phyloP scores from a whole-genome alignment of 371 early-diverging fungal genomes.

The Actinomortierella ambigua region DNA sequence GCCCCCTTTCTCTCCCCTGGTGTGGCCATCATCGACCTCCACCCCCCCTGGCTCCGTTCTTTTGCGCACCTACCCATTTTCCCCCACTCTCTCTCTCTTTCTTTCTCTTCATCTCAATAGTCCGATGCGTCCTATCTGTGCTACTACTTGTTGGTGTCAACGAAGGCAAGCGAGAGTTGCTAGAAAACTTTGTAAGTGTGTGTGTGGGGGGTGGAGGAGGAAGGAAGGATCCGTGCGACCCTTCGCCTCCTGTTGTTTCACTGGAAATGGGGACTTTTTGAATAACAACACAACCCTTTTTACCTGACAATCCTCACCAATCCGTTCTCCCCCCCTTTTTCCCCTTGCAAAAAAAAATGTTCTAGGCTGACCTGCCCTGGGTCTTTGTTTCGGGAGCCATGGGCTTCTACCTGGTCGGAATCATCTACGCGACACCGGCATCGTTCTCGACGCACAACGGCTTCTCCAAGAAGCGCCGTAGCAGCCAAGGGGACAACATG shows the following conservation, averaged over 20 bases:
- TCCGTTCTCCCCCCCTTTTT: neutral
- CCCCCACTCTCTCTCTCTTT: no score
- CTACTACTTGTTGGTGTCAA: conserved; percentile 38
- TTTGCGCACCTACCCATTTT: no score
- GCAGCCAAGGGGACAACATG: conserved; percentile 18
- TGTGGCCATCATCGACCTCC: no score
- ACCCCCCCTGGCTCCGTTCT: no score
- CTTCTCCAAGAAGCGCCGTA: conserved; percentile 33
- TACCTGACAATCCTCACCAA: no score
- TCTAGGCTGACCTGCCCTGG: conserved; percentile 42
- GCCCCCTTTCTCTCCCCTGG: no score
- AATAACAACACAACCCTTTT: no score
- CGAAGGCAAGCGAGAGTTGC: conserved; percentile 30
- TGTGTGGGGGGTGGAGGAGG: no score
- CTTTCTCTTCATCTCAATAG: conserved; percentile 2
- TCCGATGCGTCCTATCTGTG: conserved; percentile 37
- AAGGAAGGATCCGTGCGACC: no score
- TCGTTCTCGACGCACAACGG: conserved; percentile 44
- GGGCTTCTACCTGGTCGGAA: conserved; percentile 44
- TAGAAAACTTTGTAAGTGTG: conserved; percentile 41
- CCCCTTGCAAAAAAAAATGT: neutral
- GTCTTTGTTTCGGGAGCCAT: conserved; percentile 44
- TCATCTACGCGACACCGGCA: conserved; percentile 43
- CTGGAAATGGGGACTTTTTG: no score
- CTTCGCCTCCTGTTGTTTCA: no score